These are phyloP conservation scores for Aspergillus fischeri DNA, from an alignment of 2,329 filamentous ascomycete genomes.

Conservation along the genomic window DNA sequence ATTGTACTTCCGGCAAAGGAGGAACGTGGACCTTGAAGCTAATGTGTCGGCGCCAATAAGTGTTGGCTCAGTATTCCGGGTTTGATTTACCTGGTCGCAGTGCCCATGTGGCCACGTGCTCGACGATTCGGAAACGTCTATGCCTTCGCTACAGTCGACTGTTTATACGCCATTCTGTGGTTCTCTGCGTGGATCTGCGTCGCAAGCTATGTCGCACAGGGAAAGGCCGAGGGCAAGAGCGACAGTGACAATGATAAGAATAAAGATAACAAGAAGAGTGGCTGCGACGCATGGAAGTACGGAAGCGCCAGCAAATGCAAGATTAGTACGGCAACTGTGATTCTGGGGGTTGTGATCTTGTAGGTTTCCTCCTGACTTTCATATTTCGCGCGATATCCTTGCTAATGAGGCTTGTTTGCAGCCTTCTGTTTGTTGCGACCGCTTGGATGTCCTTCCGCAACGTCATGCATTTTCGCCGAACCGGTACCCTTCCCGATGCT, in stretches of 20 bases:
- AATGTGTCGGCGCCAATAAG: conserved; percentile 29
- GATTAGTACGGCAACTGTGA: conserved; percentile 52
- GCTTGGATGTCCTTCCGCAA: conserved; percentile 52
- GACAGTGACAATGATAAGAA: conserved; percentile 22
- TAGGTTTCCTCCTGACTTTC: conserved; percentile 29
- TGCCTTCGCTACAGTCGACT: conserved; percentile 55
- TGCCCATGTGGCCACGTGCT: conserved; percentile 58
- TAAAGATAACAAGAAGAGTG: conserved; percentile 38
- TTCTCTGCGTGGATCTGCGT: conserved; percentile 56
- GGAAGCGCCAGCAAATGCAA: conserved; percentile 54
- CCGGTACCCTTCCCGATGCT: conserved; percentile 50
- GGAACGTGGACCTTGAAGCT: neutral
- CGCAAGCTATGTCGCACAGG: conserved; percentile 53
- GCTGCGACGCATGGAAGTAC: conserved; percentile 54
- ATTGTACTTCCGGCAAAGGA: neutral
- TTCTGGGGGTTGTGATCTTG: conserved; percentile 56
- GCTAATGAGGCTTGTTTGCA: conserved; percentile 20
- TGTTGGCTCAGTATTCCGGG: conserved; percentile 58
- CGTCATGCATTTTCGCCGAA: conserved; percentile 53
- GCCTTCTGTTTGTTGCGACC: conserved; percentile 53
- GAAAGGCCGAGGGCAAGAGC: conserved; percentile 47
- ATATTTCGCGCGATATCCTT: neutral
- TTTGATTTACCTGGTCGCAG: conserved; percentile 56
- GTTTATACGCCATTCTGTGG: conserved; percentile 54
- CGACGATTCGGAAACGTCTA: conserved; percentile 57